Conservation (phyloP, 306 rosid genomes). For the Geum urbanum region DNA sequence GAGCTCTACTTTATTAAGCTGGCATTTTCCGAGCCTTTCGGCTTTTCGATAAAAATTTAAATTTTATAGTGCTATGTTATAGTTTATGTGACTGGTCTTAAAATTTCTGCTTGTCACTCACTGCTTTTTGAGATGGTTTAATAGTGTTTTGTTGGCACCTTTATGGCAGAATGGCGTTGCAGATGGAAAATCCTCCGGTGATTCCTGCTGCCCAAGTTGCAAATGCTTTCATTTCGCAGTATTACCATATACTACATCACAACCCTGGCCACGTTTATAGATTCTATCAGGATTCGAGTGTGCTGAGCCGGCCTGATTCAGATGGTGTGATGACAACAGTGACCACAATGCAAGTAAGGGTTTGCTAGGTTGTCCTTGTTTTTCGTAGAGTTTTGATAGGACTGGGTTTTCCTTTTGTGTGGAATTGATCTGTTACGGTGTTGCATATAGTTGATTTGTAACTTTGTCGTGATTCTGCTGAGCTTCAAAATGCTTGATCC, state of each 20-base stretch:
- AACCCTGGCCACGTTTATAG: slow-evolving; percentile 60
- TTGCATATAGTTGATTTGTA: neutral
- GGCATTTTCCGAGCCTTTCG: too few relatives aligned
- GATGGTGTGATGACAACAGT: slow-evolving; percentile 62
- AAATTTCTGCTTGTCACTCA: neutral
- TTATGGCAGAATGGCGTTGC: slow-evolving; percentile 57
- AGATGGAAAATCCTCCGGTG: slow-evolving; percentile 39
- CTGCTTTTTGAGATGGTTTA: neutral
- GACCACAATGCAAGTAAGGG: slow-evolving; percentile 76
- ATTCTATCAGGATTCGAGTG: slow-evolving; percentile 71
- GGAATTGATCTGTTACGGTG: neutral
- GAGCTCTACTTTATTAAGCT: neutral
- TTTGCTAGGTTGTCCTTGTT: neutral
- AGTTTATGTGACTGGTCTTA: neutral
- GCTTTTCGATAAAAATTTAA: too few relatives aligned
- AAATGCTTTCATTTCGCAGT: slow-evolving; percentile 77
- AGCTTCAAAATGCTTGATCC: neutral
- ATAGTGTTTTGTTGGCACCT: neutral
- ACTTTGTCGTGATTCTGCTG: neutral
- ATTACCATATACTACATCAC: slow-evolving; percentile 76
- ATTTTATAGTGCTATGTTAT: neutral
- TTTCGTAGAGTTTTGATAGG: neutral
- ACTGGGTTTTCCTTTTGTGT: neutral
- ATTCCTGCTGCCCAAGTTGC: slow-evolving; percentile 58
- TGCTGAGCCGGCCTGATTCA: slow-evolving; percentile 67